Conservation (phyloP, 768 basidiomycete species). For the Mycena rosella region DNA sequence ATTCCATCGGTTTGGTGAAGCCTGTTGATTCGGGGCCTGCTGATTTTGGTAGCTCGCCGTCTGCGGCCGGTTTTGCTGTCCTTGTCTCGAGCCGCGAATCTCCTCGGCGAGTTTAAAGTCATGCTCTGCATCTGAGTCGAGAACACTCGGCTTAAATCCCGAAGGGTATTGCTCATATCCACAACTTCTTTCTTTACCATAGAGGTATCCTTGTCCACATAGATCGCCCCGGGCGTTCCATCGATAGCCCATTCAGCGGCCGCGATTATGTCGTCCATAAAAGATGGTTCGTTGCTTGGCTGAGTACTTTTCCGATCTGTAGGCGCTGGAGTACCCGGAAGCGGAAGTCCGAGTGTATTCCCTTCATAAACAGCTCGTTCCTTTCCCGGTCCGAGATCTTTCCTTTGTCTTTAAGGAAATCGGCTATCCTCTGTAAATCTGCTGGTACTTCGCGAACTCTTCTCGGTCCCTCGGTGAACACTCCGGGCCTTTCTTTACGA, state of each 20-base stretch:
- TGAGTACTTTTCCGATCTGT: background rate
- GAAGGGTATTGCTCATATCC: background rate
- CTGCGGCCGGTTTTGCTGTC: too few species aligned
- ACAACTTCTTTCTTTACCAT: background rate
- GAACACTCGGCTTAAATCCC: too few species aligned
- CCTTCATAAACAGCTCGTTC: background rate
- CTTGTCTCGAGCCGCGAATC: too few species aligned
- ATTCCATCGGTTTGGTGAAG: too few species aligned
- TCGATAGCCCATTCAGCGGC: conserved; percentile 6
- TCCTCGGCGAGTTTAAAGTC: too few species aligned
- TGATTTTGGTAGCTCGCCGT: too few species aligned
- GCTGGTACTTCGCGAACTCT: background rate
- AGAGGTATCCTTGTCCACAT: background rate
- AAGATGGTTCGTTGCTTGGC: background rate
- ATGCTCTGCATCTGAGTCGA: too few species aligned
- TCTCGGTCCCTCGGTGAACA: background rate
- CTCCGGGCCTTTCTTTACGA: background rate
- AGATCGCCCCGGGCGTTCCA: background rate
- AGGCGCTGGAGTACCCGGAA: background rate
- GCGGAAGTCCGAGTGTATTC: conserved; percentile 2
- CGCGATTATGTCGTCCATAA: background rate
- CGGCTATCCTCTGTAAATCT: background rate
- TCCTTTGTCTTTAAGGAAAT: background rate
- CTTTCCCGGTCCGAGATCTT: background rate
- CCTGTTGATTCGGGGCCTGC: too few species aligned